Conservation (phyloP, 2,329 filamentous ascomycete species). For the Colletotrichum noveboracense region DNA sequence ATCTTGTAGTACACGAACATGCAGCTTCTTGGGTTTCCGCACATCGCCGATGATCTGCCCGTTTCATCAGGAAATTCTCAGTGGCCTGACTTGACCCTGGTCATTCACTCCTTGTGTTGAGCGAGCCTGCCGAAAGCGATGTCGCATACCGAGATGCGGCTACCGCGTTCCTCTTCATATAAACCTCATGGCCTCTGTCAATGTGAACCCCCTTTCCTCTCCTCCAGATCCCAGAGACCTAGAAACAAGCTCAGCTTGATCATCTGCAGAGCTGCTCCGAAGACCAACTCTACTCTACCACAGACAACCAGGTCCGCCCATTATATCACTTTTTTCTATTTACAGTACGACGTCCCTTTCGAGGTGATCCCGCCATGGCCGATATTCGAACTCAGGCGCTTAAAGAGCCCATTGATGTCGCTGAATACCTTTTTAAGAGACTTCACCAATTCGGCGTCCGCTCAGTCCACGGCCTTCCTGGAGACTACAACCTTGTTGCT, state of each 20-base stretch:
- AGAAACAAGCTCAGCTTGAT: background rate
- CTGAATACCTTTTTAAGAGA: conserved; percentile 71
- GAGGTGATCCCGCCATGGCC: conserved; percentile 23
- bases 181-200: background rate
- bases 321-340: background rate
- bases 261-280: background rate
- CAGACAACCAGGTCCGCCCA: background rate
- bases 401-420: conserved; percentile 61
- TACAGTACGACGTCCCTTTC: background rate
- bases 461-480: conserved; percentile 72
- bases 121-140: background rate
- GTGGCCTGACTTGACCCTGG: conserved; percentile 10
- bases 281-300: background rate
- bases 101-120: background rate
- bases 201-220: background rate
- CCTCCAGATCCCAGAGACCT: background rate
- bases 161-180: background rate
- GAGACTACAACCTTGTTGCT: conserved; percentile 74
- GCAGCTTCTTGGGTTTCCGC: background rate
- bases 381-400: conserved; percentile 49
- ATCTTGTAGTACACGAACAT: background rate
- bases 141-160: background rate
- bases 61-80: background rate
- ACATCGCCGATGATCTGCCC: conserved; percentile 1
- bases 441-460: conserved; percentile 68